Conservation (phyloP, 2,329 filamentous ascomycete species). For the Ceratocystiopsis minuta region DNA sequence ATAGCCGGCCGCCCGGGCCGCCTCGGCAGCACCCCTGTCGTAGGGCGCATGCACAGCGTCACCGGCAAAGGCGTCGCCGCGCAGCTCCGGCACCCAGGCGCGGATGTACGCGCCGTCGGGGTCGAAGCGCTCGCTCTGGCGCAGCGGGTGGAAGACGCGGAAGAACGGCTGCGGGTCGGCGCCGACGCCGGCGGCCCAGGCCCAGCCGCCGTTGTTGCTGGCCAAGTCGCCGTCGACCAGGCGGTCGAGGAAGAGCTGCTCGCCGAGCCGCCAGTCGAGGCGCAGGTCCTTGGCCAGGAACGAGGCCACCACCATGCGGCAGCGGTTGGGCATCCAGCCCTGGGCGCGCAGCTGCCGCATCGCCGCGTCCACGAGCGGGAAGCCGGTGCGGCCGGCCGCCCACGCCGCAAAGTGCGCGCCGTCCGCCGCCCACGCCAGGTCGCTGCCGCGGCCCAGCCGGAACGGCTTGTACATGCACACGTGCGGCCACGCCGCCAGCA, state of each 20-base stretch:
- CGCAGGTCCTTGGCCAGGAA: conserved; percentile 68
- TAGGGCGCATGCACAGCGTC: conserved; percentile 72
- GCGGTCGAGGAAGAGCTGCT: conserved; percentile 67
- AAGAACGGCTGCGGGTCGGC: conserved; percentile 55
- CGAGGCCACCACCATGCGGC: no score
- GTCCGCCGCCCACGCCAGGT: no score
- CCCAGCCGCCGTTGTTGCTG: conserved; percentile 52
- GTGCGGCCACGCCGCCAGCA: no score
- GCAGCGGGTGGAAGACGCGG: conserved; percentile 69
- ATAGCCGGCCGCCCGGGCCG: conserved; percentile 51
- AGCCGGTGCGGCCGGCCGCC: no score
- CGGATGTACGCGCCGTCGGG: conserved; percentile 61
- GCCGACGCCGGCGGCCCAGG: conserved; percentile 23
- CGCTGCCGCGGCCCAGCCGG: no score
- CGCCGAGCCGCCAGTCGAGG: conserved; percentile 69
- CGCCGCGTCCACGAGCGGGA: no score
- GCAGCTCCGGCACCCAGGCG: conserved; percentile 64
- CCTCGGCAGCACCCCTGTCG: conserved; percentile 36
- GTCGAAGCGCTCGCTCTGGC: conserved; percentile 80
- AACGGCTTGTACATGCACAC: no score
- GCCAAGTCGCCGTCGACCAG: conserved; percentile 67
- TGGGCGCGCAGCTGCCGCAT: no score
- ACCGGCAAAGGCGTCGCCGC: conserved; percentile 40
- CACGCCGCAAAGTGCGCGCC: no score
- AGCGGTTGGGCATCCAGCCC: no score